Base-by-base conservation (phyloP, 2,329 filamentous ascomycete genomes). In the Cordyceps javanica region DNA sequence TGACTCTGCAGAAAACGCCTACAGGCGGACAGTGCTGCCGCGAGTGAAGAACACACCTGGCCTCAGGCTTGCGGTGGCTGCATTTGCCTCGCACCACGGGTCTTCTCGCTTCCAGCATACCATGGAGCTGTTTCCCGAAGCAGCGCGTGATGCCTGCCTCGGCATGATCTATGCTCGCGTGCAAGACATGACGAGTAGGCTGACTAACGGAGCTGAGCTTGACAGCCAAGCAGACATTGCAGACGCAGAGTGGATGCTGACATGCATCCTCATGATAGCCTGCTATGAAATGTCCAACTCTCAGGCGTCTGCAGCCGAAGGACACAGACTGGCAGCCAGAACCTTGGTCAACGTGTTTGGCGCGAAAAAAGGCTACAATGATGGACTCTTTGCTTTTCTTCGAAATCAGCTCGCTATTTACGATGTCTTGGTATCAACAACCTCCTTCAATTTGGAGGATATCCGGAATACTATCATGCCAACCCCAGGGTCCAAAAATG, bases 251-350 rank as follows among this genome's bases (percentile, higher is more conserved):
- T 69, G 67, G 64, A 65, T 69, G 60, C 57, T 69, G 55, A 66
- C 68, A 1, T 63, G 66, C 5, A 69, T 69, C 23, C 60, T 69
- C 1, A 61, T 63, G 51, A 62, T 63, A 26, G 65, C 64, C 13
- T 67, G 63, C 46, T 69, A 68, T 42, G 68, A 69, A 51, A 68
- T 68, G 63, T 63, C 65, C 26, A 64, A 67, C 30, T 64, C 63
- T 21, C 63, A 65, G 13, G 57, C 61, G 3, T 59, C 59, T 4
- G 65, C 64, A 1, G 67, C 67, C 3, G 68, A 69, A 30, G 63
- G 64, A 25, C 68, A 69, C 34, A 57, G 67, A 10, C 60, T 61
- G 42, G 68, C 68, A 5, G 68, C 67, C 0, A 58, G 68, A 19
- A 68, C 64, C 1, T 63, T 69, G 2, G 63, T 68, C 23, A 68